phyloP scores from a whole-genome alignment of 768 basidiomycete species.

The Suillus subluteus region DNA sequence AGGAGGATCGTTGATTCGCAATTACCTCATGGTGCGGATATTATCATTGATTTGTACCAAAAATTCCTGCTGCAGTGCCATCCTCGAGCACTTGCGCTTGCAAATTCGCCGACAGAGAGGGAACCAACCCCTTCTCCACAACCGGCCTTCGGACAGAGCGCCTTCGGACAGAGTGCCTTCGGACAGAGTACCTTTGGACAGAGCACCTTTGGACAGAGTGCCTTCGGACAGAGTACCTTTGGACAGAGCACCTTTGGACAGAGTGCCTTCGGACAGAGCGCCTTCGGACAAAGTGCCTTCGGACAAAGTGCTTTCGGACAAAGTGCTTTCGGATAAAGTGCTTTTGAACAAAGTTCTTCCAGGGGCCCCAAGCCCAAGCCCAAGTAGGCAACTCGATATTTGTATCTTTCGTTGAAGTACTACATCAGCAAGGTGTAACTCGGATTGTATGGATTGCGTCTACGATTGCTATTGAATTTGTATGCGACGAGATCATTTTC shows the following conservation, averaged over 20 bases:
- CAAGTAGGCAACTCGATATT: background rate
- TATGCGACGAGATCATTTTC: background rate
- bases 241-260: no score
- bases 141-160: no score
- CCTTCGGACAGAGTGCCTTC: no score
- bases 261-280: no score
- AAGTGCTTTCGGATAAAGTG: no score
- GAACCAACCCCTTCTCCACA: background rate
- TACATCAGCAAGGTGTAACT: background rate
- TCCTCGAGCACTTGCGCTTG: background rate
- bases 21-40: slow-evolving; percentile 26
- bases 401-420: background rate
- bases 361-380: no score
- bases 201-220: no score
- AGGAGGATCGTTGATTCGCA: slow-evolving; percentile 21
- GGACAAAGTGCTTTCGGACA: no score
- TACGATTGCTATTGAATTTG: background rate
- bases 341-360: no score
- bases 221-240: no score
- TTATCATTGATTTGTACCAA: slow-evolving; percentile 25
- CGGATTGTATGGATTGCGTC: background rate
- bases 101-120: background rate
- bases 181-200: no score
- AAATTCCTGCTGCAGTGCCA: slow-evolving; percentile 19
- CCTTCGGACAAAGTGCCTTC: no score